These are phyloP conservation scores for Phytophthora gonapodyides DNA, from an alignment of 352 stramenopile species.

Conservation along the genomic window DNA sequence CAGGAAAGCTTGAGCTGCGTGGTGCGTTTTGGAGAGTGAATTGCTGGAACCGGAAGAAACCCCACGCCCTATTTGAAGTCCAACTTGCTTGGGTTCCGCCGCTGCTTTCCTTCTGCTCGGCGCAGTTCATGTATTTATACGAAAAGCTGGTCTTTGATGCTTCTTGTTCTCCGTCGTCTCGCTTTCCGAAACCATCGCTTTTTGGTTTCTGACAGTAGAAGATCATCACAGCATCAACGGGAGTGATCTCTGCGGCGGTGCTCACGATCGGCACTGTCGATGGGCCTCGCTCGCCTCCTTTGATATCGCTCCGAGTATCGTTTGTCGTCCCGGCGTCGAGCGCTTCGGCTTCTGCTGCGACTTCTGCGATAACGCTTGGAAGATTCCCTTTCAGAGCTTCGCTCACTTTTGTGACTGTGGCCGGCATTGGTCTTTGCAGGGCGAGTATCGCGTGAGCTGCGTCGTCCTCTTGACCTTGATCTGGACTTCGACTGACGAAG, in stretches of 20 bases:
- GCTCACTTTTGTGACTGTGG: not conserved
- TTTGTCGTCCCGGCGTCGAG: not conserved
- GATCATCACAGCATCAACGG: constrained; percentile 3
- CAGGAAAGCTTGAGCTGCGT: constrained; percentile 9
- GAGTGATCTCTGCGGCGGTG: constrained; percentile 1
- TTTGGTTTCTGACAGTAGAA: constrained; percentile 13
- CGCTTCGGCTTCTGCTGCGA: constrained; percentile 30
- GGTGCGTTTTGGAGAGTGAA: constrained; percentile 17
- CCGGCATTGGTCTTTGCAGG: not conserved
- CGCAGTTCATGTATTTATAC: constrained; percentile 25
- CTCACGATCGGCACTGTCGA: constrained; percentile 1
- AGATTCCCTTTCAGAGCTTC: constrained; percentile 1
- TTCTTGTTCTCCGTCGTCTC: not conserved
- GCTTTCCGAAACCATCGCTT: constrained; percentile 18
- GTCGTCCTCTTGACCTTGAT: constrained; percentile 23
- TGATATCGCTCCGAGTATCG: constrained; percentile 1
- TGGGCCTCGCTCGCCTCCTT: constrained; percentile 2
- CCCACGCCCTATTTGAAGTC: constrained; percentile 20
- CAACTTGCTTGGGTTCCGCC: not conserved
- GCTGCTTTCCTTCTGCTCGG: not conserved
- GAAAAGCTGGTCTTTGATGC: not conserved
- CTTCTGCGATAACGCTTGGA: not conserved
- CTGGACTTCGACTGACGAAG: constrained; percentile 13
- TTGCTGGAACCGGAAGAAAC: not conserved
- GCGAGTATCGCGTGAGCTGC: not conserved